Conservation (phyloP, 331 rosid species). For the Malus hybrid region DNA sequence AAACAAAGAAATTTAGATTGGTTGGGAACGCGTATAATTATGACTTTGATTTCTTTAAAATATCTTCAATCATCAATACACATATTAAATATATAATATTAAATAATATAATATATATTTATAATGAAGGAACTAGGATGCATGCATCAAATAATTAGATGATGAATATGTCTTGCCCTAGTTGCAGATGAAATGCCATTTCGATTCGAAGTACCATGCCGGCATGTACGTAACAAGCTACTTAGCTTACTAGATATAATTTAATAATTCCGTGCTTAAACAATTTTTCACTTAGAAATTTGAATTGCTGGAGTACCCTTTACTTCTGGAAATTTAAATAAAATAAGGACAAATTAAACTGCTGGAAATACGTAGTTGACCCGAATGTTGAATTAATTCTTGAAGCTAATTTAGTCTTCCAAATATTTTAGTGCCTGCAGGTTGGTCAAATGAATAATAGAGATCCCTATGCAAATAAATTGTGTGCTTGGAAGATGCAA, state of each 20-base stretch:
- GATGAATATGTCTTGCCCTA: not conserved
- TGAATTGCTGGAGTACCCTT: not conserved
- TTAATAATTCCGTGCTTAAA: not conserved
- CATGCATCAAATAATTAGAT: not conserved
- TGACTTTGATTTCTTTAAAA: not conserved
- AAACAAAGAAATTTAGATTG: not conserved
- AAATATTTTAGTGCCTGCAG: not conserved
- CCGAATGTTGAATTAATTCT: not conserved
- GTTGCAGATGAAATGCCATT: not conserved
- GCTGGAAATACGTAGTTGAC: conserved; percentile 5
- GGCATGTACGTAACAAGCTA: not conserved
- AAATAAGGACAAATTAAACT: not conserved
- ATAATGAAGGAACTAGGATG: not conserved
- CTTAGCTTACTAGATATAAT: not conserved
- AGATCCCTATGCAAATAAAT: conserved; percentile 1
- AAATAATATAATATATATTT: too few relatives aligned
- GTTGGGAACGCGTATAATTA: not conserved
- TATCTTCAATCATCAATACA: not conserved
- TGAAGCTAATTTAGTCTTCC: not conserved
- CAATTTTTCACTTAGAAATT: not conserved
- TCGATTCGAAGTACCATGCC: not conserved
- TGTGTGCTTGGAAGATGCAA: not conserved
- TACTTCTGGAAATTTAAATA: not conserved
- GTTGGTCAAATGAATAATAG: not conserved
- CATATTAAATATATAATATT: not conserved